Conservation (phyloP, 495 filamentous ascomycete species). For the Penicillium bovifimosum region DNA sequence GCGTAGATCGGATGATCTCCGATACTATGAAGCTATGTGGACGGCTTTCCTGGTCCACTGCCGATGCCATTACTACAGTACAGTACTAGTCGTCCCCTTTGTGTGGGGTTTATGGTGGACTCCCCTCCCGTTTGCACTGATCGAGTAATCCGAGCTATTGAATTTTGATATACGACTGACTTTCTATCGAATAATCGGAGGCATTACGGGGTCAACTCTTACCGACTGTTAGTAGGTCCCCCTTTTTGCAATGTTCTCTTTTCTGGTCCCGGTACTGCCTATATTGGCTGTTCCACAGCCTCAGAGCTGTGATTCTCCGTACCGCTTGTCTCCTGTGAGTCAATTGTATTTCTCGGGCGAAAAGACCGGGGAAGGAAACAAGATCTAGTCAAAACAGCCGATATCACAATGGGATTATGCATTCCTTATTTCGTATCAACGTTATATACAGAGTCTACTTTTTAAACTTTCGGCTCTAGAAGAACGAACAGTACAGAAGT, state of each 20-base stretch:
- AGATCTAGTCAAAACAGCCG: background rate
- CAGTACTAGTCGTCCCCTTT: no score
- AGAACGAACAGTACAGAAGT: conserved; percentile 1
- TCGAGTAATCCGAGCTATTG: conserved; percentile 22
- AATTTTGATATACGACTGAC: background rate
- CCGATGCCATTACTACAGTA: background rate
- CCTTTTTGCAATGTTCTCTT: background rate
- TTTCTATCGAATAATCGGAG: background rate
- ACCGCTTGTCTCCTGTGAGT: background rate
- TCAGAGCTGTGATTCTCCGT: background rate
- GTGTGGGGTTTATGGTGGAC: conserved; percentile 4
- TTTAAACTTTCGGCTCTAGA: background rate
- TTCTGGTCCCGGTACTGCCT: background rate
- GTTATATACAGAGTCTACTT: conserved; percentile 22
- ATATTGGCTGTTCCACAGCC: background rate
- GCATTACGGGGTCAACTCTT: background rate
- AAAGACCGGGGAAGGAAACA: background rate
- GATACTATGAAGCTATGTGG: background rate
- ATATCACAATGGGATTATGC: background rate
- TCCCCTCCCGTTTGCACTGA: conserved; percentile 5
- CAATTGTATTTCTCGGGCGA: background rate
- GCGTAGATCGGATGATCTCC: background rate
- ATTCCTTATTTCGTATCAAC: conserved; percentile 11
- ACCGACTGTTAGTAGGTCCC: background rate
- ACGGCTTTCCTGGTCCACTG: background rate